Percentiles rank a stretch among this genome's conserved stretches.
Evolutionary conservation across 345 rosid species (phyloP).

Genomic region (Camelina hispida): DNA sequence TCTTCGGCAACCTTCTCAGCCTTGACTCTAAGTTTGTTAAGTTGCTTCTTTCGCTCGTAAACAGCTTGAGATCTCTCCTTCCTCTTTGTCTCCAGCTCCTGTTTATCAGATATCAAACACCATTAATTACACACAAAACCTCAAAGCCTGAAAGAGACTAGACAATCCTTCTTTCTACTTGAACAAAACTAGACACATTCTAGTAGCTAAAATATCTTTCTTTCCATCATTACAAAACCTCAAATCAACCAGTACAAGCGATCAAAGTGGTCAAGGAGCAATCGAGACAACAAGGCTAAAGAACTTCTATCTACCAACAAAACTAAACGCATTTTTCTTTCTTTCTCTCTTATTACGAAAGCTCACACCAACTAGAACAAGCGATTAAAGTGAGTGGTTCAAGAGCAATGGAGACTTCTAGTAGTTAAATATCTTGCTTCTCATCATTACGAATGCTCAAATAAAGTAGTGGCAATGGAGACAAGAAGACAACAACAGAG

Average conservation of each 20-base stretch:
- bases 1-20: slow-evolving; percentile 76
- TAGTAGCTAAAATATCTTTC: background rate
- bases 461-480: background rate
- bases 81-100: slow-evolving; percentile 83
- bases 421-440: background rate
- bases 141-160: background rate
- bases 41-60: slow-evolving; percentile 61
- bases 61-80: slow-evolving; percentile 56
- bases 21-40: slow-evolving; percentile 67
- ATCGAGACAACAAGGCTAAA: background rate
- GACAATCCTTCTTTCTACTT: background rate
- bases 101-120: background rate
- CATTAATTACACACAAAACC: background rate
- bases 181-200: background rate
- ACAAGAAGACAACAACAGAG: background rate
- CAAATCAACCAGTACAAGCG: background rate
- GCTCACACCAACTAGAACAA: background rate
- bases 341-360: background rate
- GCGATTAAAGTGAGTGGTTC: background rate
- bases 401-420: background rate
- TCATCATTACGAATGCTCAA: background rate
- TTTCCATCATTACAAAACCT: background rate
- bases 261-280: too few relatives aligned
- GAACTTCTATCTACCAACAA: background rate
- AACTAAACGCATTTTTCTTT: background rate